A percentile compares a stretch with the other conserved stretches of the same genome.
phyloP scores from a whole-genome alignment of 306 rosid species.

The Pyrus pyrifolia region DNA sequence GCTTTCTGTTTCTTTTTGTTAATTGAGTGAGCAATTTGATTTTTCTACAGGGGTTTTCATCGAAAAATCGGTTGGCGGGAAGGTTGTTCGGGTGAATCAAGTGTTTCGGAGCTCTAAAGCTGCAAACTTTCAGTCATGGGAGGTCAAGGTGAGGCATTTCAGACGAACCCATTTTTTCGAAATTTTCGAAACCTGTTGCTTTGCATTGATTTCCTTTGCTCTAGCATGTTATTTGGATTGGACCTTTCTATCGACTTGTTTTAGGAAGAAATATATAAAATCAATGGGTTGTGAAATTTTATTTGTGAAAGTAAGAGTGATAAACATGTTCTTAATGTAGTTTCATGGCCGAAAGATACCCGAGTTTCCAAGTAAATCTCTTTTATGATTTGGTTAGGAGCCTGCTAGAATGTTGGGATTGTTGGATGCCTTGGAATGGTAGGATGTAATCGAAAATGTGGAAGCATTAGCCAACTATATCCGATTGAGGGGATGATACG shows the following conservation, averaged over 20 bases:
- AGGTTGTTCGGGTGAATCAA: slow-evolving; percentile 49
- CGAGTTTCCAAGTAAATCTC: not conserved
- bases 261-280: too few relatives aligned
- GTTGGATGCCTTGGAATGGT: not conserved
- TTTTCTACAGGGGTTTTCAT: slow-evolving; percentile 29
- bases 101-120: slow-evolving; percentile 47
- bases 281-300: not conserved
- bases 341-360: not conserved
- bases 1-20: not conserved
- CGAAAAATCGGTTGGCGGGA: slow-evolving; percentile 37
- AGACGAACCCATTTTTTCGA: not conserved
- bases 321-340: not conserved
- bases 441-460: not conserved
- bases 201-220: not conserved
- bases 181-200: not conserved
- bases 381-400: not conserved
- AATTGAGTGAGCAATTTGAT: not conserved
- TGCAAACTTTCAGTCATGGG: slow-evolving; percentile 50
- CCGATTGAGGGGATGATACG: too few relatives aligned
- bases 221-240: not conserved
- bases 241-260: not conserved
- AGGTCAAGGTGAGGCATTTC: slow-evolving; percentile 56
- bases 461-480: too few relatives aligned
- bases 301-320: not conserved
- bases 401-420: not conserved